Evolutionary conservation across 495 filamentous ascomycete genomes (phyloP).

Genomic region (Penicillium dipodomyicola): DNA sequence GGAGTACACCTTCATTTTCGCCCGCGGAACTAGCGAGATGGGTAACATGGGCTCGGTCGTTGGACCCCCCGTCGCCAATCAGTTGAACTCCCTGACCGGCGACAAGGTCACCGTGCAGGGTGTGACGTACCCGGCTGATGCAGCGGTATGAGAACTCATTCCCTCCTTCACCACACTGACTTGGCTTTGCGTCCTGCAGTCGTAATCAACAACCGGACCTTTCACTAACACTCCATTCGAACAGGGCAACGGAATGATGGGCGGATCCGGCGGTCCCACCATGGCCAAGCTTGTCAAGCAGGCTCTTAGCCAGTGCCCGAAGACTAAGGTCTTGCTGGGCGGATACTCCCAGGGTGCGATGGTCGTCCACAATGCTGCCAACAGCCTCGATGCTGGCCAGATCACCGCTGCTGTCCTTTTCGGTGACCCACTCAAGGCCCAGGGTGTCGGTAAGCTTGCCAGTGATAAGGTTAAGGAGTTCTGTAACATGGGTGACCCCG

Average conservation of each 20-base stretch:
- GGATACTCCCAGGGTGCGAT: slow-evolving; percentile 60
- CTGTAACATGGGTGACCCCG: slow-evolving; percentile 53
- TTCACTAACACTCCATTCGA: background rate
- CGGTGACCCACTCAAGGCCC: slow-evolving; percentile 54
- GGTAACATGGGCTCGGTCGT: slow-evolving; percentile 59
- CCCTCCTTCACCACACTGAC: background rate
- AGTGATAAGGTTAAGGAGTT: slow-evolving; percentile 48
- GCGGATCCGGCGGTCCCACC: slow-evolving; percentile 39
- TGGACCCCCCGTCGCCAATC: slow-evolving; percentile 53
- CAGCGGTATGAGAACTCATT: slow-evolving; percentile 26
- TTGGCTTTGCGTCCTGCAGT: background rate
- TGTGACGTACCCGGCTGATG: slow-evolving; percentile 51
- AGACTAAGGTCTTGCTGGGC: slow-evolving; percentile 58
- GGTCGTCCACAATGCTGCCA: slow-evolving; percentile 51
- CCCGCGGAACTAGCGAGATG: slow-evolving; percentile 54
- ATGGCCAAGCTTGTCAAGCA: slow-evolving; percentile 51
- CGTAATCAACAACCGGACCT: background rate
- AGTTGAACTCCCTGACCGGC: slow-evolving; percentile 38
- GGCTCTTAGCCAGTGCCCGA: slow-evolving; percentile 52
- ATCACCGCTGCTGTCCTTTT: slow-evolving; percentile 51
- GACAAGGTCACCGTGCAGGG: slow-evolving; percentile 53
- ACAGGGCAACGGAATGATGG: slow-evolving; percentile 49
- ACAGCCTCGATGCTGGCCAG: slow-evolving; percentile 30
- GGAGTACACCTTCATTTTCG: slow-evolving; percentile 56
- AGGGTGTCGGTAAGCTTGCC: slow-evolving; percentile 44